phyloP scores from a whole-genome alignment of 495 filamentous ascomycete species.

The Coniosporium apollinis region DNA sequence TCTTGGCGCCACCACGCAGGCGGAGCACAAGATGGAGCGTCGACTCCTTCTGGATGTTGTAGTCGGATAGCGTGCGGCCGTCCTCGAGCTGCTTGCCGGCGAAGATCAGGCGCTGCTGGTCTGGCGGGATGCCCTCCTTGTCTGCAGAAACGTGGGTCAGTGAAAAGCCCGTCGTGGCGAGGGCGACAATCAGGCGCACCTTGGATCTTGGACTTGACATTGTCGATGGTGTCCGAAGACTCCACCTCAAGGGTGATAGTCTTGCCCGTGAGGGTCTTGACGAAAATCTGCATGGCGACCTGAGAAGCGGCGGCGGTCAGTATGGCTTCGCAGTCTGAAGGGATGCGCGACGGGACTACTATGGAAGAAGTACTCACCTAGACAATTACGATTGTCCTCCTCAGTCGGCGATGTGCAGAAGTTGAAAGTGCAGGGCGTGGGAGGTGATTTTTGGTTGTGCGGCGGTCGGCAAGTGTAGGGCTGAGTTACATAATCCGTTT shows the following conservation, averaged over 20 bases:
- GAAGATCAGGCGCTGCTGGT: conserved; percentile 99
- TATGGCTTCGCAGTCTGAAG: conserved; percentile 1
- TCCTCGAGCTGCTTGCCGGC: conserved; percentile 99
- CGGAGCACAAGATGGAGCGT: conserved; percentile 97
- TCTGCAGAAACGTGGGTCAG: conserved; percentile 31
- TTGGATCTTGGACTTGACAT: conserved; percentile 94
- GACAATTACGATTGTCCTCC: conserved; percentile 22
- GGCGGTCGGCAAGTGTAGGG: too few relatives aligned
- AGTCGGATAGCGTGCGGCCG: conserved; percentile 96
- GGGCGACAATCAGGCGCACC: conserved; percentile 25
- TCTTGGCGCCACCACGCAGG: conserved; percentile 95
- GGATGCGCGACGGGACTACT: not conserved
- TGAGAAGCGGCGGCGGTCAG: too few relatives aligned
- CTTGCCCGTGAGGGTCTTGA: conserved; percentile 99
- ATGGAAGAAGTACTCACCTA: too few relatives aligned
- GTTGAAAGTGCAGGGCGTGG: conserved; percentile 6
- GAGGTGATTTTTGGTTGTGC: too few relatives aligned
- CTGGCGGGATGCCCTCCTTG: conserved; percentile 99
- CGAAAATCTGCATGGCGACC: conserved; percentile 97
- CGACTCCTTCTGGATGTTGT: conserved; percentile 99
- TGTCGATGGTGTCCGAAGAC: conserved; percentile 98
- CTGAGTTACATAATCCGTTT: too few relatives aligned
- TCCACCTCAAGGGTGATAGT: conserved; percentile 99
- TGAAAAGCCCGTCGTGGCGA: not conserved
- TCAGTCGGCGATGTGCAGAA: conserved; percentile 15